These are phyloP conservation scores for Podospora appendiculata DNA, from an alignment of 495 filamentous ascomycete species.

Conservation along the genomic window DNA sequence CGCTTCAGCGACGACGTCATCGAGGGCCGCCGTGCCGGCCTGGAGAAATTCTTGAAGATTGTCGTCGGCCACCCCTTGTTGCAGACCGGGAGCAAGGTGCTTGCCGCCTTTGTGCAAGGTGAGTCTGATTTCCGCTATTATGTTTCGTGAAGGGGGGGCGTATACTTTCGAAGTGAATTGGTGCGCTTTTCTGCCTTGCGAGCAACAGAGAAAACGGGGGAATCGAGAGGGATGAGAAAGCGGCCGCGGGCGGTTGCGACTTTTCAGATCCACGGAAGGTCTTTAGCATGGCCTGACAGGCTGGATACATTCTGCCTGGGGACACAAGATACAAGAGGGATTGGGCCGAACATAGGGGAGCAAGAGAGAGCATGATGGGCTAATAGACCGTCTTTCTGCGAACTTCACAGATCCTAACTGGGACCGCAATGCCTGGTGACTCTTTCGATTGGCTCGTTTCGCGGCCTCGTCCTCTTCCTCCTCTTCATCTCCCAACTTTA, in stretches of 20 bases:
- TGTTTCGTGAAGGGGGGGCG: too few species aligned
- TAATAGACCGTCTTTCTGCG: too few species aligned
- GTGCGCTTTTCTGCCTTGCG: too few species aligned
- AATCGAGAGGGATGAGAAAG: too few species aligned
- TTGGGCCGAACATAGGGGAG: too few species aligned
- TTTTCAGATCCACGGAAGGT: background rate
- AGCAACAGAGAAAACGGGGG: too few species aligned
- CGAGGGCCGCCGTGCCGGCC: conserved; percentile 82
- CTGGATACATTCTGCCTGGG: too few species aligned
- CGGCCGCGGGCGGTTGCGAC: too few species aligned
- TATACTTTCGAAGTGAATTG: too few species aligned
- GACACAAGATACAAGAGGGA: too few species aligned
- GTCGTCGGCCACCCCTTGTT: conserved; percentile 93
- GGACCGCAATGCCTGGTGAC: conserved; percentile 73
- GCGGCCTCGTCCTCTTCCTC: background rate
- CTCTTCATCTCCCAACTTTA: background rate
- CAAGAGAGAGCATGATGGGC: too few species aligned
- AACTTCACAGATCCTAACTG: conserved; percentile 57
- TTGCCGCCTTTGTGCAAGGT: conserved; percentile 96
- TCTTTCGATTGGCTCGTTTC: conserved; percentile 23
- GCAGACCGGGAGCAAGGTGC: conserved; percentile 95
- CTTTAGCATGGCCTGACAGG: background rate
- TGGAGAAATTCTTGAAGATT: conserved; percentile 95
- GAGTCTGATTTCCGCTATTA: conserved; percentile 22
- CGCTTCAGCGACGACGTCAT: conserved; percentile 98